Conservation (phyloP, 768 basidiomycete species). For the Kwoniella newhampshirensis region DNA sequence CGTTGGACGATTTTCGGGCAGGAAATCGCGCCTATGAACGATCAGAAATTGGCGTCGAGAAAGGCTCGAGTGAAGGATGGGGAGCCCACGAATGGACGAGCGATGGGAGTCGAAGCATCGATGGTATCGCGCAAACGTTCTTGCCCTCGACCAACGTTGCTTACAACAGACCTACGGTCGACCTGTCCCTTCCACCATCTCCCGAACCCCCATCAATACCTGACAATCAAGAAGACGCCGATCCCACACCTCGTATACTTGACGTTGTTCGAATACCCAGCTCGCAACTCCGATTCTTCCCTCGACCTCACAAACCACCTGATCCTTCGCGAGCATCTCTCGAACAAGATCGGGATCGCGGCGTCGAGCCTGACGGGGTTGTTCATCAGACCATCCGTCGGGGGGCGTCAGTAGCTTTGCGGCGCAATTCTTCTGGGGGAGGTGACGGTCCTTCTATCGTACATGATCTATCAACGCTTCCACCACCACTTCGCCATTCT, state of each 20-base stretch:
- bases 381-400: not conserved
- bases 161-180: constrained; percentile 5
- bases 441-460: constrained; percentile 12
- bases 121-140: constrained; percentile 12
- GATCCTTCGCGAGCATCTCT: constrained; percentile 9
- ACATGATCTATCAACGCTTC: constrained; percentile 24
- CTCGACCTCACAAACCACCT: constrained; percentile 17
- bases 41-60: not conserved
- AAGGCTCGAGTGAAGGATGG: not conserved
- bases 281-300: constrained; percentile 46
- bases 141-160: constrained; percentile 23
- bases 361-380: not conserved
- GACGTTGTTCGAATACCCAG: constrained; percentile 42
- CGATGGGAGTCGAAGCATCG: not conserved
- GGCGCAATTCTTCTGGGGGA: not conserved
- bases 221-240: not conserved
- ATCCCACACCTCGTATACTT: constrained; percentile 22
- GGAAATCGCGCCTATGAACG: not conserved
- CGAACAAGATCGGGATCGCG: not conserved
- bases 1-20: not conserved
- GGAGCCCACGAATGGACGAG: not conserved
- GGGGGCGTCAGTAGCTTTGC: not conserved
- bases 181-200: not conserved
- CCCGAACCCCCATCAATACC: not conserved
- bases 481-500: constrained; percentile 13